These are phyloP conservation scores for Didymella sp. DNA, from an alignment of 2,329 filamentous ascomycete species.

Conservation along the genomic window DNA sequence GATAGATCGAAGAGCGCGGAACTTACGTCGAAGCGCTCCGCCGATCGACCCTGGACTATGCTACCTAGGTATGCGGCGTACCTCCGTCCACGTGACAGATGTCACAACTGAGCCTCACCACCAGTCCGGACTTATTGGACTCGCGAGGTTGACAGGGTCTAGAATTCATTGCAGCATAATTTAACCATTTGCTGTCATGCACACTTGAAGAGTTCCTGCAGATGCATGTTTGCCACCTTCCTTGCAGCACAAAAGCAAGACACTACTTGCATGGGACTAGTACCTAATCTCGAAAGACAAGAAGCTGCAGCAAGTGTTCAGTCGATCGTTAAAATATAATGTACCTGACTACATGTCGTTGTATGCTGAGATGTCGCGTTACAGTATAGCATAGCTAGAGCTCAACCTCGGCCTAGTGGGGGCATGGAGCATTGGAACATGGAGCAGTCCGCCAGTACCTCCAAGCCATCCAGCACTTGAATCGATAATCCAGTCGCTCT, in stretches of 20 bases:
- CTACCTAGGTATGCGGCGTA: too few relatives aligned
- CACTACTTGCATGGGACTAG: not conserved
- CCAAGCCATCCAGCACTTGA: not conserved
- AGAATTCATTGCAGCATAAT: not conserved
- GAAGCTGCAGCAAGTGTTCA: not conserved
- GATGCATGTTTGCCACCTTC: not conserved
- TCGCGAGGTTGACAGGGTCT: not conserved
- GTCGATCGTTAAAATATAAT: not conserved
- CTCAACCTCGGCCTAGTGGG: constrained; percentile 31
- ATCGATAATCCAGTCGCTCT: not conserved
- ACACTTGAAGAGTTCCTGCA: not conserved
- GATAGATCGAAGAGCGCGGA: constrained; percentile 37
- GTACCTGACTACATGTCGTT: not conserved
- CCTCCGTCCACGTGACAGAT: constrained; percentile 22
- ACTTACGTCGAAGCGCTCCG: constrained; percentile 20
- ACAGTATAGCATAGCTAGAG: not conserved
- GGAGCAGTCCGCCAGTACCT: not conserved
- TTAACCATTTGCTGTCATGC: not conserved
- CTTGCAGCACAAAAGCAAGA: not conserved
- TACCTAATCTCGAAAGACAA: not conserved
- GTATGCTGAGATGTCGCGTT: not conserved
- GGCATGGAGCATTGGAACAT: constrained; percentile 15
- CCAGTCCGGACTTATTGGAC: not conserved
- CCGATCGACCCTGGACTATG: constrained; percentile 26
- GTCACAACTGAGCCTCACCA: constrained; percentile 21